Base-by-base conservation (phyloP, 2,329 filamentous ascomycete genomes). In the Cercospora zeae-maydis region DNA sequence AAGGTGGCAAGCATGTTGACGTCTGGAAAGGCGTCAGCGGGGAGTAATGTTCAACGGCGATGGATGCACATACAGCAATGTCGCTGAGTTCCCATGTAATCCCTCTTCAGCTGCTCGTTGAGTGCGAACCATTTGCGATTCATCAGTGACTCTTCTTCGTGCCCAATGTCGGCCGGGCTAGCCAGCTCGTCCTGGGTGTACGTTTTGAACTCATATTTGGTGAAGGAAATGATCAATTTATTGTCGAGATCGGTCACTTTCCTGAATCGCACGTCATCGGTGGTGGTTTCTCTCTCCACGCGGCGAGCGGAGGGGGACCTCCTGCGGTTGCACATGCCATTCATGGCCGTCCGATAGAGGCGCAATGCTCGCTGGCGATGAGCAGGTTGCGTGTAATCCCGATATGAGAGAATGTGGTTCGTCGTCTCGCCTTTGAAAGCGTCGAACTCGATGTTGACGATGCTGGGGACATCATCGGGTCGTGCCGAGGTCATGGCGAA, bases 381-480 rank as follows among this genome's bases (percentile, higher is more conserved):
- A 31, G 62, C 64, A 2, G 71, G 69, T 33, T 74, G 66, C 11
- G 65, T 62, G 31, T 67, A 61, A 42, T 74, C 70, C 36, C 73
- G 66, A 63, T 71, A 75, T 2, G 73, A 75, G 14, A 75, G 69
- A 27, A 71, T 65, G 33, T 75, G 73, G 54, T 74, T 74, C 27
- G 69, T 71, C 27, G 68, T 67, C 61, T 75, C 73, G 30, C 74
- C 61, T 53, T 68, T 69, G 53, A 74, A 75, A 14, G 73, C 73
- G 54, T 77, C 74, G 65, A 81, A 81, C 64, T 80, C 77, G 51
- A 79, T 79, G 64, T 79, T 74, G 8, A 74, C 72, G 14, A 75
- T 68, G 31, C 67, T 66, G n/a, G 63, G 67, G 39, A 71, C 67
- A 63, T 74, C 73, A 14, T 68, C 63, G 31, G 63, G 62, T 31